Conservation (phyloP, 345 rosid species). For the Citrus glauca region DNA sequence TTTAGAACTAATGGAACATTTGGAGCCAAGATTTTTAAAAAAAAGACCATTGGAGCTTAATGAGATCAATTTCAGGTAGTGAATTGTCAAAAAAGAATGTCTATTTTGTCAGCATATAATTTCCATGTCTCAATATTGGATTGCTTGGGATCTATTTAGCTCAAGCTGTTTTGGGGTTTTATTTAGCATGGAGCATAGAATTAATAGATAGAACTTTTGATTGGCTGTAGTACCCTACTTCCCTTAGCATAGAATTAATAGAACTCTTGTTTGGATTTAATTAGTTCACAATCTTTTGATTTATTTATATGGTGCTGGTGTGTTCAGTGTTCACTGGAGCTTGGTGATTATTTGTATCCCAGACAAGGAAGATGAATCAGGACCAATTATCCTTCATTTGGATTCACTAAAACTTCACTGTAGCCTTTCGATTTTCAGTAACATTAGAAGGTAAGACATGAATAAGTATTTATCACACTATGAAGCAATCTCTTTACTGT, state of each 20-base stretch:
- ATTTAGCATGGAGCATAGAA: not conserved
- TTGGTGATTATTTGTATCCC: slow-evolving; percentile 87
- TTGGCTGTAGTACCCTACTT: not conserved
- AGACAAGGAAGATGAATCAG: slow-evolving; percentile 72
- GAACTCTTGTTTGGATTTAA: not conserved
- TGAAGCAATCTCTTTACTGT: not conserved
- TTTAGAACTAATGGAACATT: not conserved
- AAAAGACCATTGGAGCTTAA: not conserved
- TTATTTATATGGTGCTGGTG: slow-evolving; percentile 16
- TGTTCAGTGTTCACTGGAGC: slow-evolving; percentile 89
- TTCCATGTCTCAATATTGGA: not conserved
- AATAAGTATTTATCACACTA: not conserved
- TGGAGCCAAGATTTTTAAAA: not conserved
- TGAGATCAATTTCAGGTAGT: too few relatives aligned
- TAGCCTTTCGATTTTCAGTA: slow-evolving; percentile 53
- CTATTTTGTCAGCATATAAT: not conserved
- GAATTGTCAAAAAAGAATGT: not conserved
- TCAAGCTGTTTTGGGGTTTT: not conserved
- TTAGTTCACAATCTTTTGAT: slow-evolving; percentile 6
- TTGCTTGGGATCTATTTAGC: not conserved
- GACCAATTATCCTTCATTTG: slow-evolving; percentile 79
- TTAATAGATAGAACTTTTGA: not conserved
- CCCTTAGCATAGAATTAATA: not conserved
- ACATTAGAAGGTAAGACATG: slow-evolving; percentile 69
- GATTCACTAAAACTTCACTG: slow-evolving; percentile 80